Evolutionary conservation across 495 filamentous ascomycete species (phyloP), one percentile per base, ranked within the genome.

Genomic region (Margaritispora aquatica): DNA sequence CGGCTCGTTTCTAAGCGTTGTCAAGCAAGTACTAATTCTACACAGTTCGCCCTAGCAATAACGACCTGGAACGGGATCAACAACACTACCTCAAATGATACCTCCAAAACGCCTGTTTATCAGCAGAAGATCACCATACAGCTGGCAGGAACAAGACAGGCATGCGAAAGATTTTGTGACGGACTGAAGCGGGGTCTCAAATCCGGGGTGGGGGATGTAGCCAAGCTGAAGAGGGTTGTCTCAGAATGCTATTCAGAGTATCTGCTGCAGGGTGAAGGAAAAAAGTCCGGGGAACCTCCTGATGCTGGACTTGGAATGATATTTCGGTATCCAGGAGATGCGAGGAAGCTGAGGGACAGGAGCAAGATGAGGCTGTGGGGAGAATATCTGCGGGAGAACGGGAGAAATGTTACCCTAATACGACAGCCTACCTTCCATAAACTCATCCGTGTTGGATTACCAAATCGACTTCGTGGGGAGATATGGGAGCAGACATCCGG

Each of bases 321-420:
- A 8, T 98, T 97, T 74, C 86, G 87, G 66, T 98, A 97, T 71
- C 94, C 94, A 3, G 94, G 94, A 31, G 93, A 98, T 78, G 85
- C 90, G n/a, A 88, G 88, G 62, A 97, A 97, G 72, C 80, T 97
- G 38, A 80, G 94, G 64, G 95, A 98, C 74, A 80, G 90, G 41
- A 96, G 92, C 65, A 98, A 98, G 78, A 97, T 98, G 89, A 80
- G 94, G 54, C 71, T 98, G 22, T 98, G 94, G 94, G 87, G 86
- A 47, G 94, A 98, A 76, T 97, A 98, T 72, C 78, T 98, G 49
- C 79, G 90, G 75, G 95, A 97, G 70, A 97, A 97, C 66, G 94
- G 94, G 49, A 88, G 94, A 46, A 97, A 97, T 74, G 80, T 85
- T 21, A 96, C 93, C 0, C 76, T 98, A 29, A 83, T 98, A 51